These are phyloP conservation scores for Quercus tomentella DNA, from an alignment of 331 rosid genomes.

Conservation along the genomic window DNA sequence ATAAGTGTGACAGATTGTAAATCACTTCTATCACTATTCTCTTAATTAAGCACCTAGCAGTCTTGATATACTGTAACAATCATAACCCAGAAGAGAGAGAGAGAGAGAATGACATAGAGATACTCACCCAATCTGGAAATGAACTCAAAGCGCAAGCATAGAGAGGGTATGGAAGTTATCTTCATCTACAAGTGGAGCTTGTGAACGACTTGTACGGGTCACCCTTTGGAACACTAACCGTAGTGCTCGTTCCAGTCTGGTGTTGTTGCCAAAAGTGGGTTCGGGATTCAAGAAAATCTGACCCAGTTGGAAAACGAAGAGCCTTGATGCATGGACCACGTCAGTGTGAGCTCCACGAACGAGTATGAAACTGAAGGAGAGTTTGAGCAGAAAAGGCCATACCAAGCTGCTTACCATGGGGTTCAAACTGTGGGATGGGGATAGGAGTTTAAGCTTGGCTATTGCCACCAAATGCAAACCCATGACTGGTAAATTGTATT, in stretches of 20 bases:
- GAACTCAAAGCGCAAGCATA: conserved; percentile 33
- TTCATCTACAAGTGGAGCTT: not conserved
- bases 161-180: conserved; percentile 35
- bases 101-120: not conserved
- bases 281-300: conserved; percentile 34
- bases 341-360: conserved; percentile 24
- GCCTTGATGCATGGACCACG: conserved; percentile 24
- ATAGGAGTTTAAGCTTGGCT: conserved; percentile 26
- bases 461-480: conserved; percentile 26
- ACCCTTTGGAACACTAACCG: conserved; percentile 25
- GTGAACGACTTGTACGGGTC: not conserved
- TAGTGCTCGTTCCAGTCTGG: conserved; percentile 44
- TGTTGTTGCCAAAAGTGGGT: not conserved
- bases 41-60: too few species aligned
- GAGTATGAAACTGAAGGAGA: conserved; percentile 27
- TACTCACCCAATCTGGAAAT: not conserved
- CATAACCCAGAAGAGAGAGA: too few species aligned
- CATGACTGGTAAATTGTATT: conserved; percentile 13
- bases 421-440: conserved; percentile 10
- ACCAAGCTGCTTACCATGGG: conserved; percentile 28
- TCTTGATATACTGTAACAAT: too few species aligned
- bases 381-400: conserved; percentile 32
- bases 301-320: conserved; percentile 50
- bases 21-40: too few species aligned
- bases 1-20: too few species aligned